Conservation (phyloP, 345 rosid species). For the Melaleuca quinquenervia region DNA sequence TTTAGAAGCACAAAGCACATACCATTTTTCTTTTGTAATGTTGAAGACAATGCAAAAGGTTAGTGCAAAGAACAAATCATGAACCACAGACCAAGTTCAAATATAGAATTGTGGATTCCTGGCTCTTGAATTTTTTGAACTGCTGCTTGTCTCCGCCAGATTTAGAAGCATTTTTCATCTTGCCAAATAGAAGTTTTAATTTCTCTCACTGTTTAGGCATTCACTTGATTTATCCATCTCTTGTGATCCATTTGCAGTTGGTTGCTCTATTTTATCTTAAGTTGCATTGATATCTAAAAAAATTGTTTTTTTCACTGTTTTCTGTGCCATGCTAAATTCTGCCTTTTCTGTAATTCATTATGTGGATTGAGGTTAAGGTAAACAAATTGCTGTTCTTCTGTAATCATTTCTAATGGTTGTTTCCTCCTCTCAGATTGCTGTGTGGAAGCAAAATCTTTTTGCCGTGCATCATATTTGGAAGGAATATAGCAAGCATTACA, state of each 20-base stretch:
- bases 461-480: conserved; percentile 56
- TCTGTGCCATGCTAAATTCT: neutral
- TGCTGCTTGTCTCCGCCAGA: neutral
- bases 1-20: neutral
- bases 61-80: neutral
- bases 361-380: neutral
- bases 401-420: neutral
- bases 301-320: neutral
- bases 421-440: conserved; percentile 67
- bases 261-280: neutral
- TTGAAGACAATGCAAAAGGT: neutral
- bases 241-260: neutral
- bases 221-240: neutral
- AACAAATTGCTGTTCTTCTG: neutral
- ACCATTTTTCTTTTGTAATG: neutral
- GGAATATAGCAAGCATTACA: conserved; percentile 51
- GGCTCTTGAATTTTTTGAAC: neutral
- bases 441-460: conserved; percentile 43
- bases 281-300: neutral
- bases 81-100: neutral
- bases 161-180: neutral
- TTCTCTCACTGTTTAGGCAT: neutral
- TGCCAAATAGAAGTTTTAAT: neutral
- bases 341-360: neutral
- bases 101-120: neutral